Evolutionary conservation across 176 grass and related monocot genomes (phyloP), one percentile per base, ranked within the genome.

Genomic region (Cocos nucifera): DNA sequence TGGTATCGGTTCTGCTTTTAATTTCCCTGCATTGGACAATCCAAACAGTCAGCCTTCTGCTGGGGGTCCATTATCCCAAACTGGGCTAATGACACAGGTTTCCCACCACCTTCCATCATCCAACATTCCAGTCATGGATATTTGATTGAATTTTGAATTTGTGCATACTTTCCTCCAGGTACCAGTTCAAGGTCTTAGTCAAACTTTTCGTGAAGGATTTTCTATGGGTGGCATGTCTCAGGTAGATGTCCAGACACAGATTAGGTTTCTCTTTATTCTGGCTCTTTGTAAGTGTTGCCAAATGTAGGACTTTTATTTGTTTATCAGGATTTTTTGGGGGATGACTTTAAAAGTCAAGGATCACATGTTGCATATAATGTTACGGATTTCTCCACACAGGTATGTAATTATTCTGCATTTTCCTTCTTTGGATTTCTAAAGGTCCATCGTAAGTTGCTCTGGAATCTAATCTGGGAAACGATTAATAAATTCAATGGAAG

Each of bases 291-390:
- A 16, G 32, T 77, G 19, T 44, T 44, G 2, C 35, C 35, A 44
- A 12, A 44, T 69, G 27, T 22, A 8, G 66, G 51, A 35, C 51
- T 10, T 50, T 74, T 61, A 69, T 16, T 63, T 78, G 23, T 56
- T 69, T 57, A 12, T 54, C 73, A 99, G 94, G 94, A 99, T 54
- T 99, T 93, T 67, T 85, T 89, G 50, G 94, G 77, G 71, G 94
- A 99, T 54, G 94, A 99, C 68, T 99, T 99, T 66, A 99, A 99
- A 70, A 93, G 88, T 57, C 94, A 99, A 81, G 94, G 94, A 68
- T 93, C 94, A 56, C 94, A 99, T 71, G 79, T 93, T 60, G 81
- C 78, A 49, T 99, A 99, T 75, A 99, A 99, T 64, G 81, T 99
- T 76, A 76, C 82, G 35, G 94, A 99, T 77, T 99, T 99, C 60